Percentiles rank a stretch among this genome's conserved stretches.
Conservation (phyloP, 1,139 yeast genomes). For the Yamadazyma buinensis region DNA sequence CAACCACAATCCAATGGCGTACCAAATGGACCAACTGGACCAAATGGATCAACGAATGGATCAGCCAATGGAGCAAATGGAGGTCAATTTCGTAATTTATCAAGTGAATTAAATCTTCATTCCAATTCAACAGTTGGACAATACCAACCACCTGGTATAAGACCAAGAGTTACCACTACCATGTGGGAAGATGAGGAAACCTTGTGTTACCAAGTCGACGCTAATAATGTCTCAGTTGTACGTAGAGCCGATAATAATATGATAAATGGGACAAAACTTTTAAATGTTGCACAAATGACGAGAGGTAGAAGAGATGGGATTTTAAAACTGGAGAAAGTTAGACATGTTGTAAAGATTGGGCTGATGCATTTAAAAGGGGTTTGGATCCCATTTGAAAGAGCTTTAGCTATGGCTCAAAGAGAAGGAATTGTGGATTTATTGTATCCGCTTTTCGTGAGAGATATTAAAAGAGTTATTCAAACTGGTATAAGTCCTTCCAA, state of each 20-base stretch:
- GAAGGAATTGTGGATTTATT: conserved; percentile 83
- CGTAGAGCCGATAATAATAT: conserved; percentile 90
- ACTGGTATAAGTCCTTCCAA: conserved; percentile 44
- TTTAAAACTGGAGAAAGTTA: conserved; percentile 76
- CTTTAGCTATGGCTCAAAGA: conserved; percentile 83
- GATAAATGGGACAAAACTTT: conserved; percentile 88
- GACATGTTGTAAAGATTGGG: conserved; percentile 94
- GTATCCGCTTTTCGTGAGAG: conserved; percentile 85
- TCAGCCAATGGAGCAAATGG: conserved; percentile 4
- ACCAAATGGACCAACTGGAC: not conserved
- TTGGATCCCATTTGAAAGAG: conserved; percentile 96
- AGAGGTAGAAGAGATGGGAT: conserved; percentile 57
- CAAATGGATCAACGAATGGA: no score
- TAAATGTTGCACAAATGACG: conserved; percentile 56
- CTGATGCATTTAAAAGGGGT: conserved; percentile 97
- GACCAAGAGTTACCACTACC: conserved; percentile 89
- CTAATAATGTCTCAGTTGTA: conserved; percentile 85
- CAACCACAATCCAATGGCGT: not conserved
- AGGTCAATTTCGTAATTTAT: conserved; percentile 5
- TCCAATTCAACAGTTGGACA: conserved; percentile 41
- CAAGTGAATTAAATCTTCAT: conserved; percentile 14
- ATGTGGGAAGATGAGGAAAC: conserved; percentile 98
- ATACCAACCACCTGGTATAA: conserved; percentile 50
- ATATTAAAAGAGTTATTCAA: conserved; percentile 68
- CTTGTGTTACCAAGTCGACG: conserved; percentile 91